Base-by-base conservation (phyloP, 1,284 basidiomycete genomes). In the Fistulinella cinereoalba region DNA sequence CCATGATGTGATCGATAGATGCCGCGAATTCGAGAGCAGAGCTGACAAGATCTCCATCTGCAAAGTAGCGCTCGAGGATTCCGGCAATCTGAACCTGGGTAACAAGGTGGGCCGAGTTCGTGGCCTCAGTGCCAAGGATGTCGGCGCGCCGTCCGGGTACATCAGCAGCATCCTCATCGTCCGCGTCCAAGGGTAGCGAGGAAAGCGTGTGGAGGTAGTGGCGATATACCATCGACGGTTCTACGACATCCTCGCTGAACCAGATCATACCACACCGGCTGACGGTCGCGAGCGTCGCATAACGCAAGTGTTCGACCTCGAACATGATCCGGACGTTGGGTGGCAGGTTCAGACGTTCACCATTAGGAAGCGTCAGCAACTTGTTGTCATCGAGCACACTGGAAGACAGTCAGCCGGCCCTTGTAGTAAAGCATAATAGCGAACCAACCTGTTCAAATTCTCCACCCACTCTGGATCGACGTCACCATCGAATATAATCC, bases 401-500 rank as follows among this genome's bases (percentile, higher is more conserved):
- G 56, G 16, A 54, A 34, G 41, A 32, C 41, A 29, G 38, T 62
- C 41, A 60, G 43, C 29, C 37, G 11, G 31, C n/a, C 3, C 21
- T 37, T 43, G 40, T 43, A 37, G 25, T 25, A 22, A 7, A 24
- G n/a, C 46, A 24, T 8, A 25, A n/a, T n/a, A 43, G 49, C 7
- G 29, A 31, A 70, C 79, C 29, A 39, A 89, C 93, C 92, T 97
- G 72, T 99, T 99, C 71, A 99, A 73, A 67, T 99, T 99, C 71
- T 99, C 97, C 7, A 99, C 97, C 97, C 97, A 99, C 70, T 99
- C 97, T 0, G 97, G 97, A 75, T 99, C 97, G 42, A 99, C 96
- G 64, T 99, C 97, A 49, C 97, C 97, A 62, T 99, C 97, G 56
- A 99, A 99, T 53, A 99, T 91, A 61, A 99, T 99, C 97, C 97